A percentile compares a stretch with the other conserved stretches of the same genome.
These are phyloP conservation scores for Ceratocystiopsis minuta DNA, from an alignment of 2,329 filamentous ascomycete genomes.

Conservation along the genomic window DNA sequence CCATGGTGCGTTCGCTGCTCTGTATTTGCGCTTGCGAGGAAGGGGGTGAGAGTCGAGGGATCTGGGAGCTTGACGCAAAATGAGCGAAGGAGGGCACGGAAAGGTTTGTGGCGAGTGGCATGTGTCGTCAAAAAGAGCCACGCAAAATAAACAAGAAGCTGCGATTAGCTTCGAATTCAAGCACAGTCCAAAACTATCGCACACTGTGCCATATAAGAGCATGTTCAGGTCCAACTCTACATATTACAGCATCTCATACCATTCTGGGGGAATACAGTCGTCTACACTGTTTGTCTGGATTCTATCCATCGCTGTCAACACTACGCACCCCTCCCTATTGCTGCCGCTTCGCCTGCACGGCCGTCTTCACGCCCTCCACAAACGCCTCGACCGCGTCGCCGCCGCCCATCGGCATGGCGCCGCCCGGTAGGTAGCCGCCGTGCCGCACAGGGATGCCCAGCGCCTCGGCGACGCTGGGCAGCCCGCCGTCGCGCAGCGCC, in stretches of 20 bases:
- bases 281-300: neutral
- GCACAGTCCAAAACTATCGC: no score
- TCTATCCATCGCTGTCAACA: conserved; percentile 6
- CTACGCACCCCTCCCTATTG: no score
- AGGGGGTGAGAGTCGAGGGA: no score
- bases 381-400: conserved; percentile 83
- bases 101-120: neutral
- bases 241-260: no score
- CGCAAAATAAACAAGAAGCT: conserved; percentile 1
- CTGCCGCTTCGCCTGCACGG: conserved; percentile 39
- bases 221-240: no score
- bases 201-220: neutral
- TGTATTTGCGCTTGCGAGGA: no score
- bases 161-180: no score
- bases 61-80: no score
- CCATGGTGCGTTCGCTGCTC: no score
- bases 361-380: conserved; percentile 70
- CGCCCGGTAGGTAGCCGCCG: conserved; percentile 61
- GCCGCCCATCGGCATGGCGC: conserved; percentile 66
- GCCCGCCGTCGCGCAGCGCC: conserved; percentile 73
- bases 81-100: no score
- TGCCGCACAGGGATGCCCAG: conserved; percentile 65
- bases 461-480: conserved; percentile 79
- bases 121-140: neutral
- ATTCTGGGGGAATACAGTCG: no score